phyloP scores from a whole-genome alignment of 192 early-diverging fungal genomes.

The Mortierella antarctica region DNA sequence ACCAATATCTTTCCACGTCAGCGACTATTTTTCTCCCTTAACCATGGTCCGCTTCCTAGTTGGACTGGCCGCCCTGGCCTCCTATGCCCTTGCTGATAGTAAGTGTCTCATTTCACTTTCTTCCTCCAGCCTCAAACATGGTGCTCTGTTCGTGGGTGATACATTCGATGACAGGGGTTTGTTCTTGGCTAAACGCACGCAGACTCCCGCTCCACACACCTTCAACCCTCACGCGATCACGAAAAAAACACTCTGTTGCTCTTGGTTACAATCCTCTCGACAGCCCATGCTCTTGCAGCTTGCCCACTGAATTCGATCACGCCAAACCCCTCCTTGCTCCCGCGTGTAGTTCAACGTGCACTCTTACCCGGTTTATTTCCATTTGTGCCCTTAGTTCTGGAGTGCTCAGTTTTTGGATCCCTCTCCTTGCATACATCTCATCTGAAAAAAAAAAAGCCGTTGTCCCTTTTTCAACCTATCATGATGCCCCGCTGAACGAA shows the following conservation, averaged over 20 bases:
- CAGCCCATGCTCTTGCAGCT: not conserved
- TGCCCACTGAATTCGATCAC: not conserved
- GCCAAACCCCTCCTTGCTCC: not conserved
- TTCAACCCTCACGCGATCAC: not conserved
- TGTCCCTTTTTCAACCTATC: too few relatives aligned
- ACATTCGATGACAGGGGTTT: not conserved
- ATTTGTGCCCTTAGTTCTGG: too few relatives aligned
- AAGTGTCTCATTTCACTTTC: conserved; percentile 2
- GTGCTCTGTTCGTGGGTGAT: not conserved
- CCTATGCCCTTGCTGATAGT: conserved; percentile 46
- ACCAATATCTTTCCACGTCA: not conserved
- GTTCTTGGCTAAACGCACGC: not conserved
- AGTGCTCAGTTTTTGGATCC: too few relatives aligned
- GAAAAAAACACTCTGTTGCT: not conserved
- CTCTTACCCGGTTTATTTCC: too few relatives aligned
- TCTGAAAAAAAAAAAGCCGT: too few relatives aligned
- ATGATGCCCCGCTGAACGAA: too few relatives aligned
- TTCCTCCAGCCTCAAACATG: not conserved
- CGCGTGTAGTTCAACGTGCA: too few relatives aligned
- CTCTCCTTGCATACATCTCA: too few relatives aligned
- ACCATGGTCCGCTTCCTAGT: conserved; percentile 40
- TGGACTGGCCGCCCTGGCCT: conserved; percentile 37
- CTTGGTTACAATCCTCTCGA: not conserved
- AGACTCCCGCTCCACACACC: not conserved
- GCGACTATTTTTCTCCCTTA: not conserved